Evolutionary conservation across 148 eudicot genomes (phyloP).

Genomic region (Amaranthus palmeri): DNA sequence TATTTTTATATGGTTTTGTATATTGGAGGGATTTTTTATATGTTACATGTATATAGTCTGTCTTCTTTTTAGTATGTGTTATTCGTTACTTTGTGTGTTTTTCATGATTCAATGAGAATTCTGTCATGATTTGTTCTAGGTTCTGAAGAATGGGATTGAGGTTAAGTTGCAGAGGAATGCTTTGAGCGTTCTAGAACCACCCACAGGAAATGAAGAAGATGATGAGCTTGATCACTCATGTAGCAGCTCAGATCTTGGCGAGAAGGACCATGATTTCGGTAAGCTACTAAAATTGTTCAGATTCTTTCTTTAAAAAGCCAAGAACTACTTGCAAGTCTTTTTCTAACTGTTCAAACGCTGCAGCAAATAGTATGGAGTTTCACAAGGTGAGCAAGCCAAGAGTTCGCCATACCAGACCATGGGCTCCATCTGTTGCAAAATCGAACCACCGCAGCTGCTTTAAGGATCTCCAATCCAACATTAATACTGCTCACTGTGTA

Average conservation of each 20-base stretch:
- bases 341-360: conserved; percentile 10
- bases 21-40: not conserved
- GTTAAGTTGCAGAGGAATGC: conserved; percentile 98
- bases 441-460: conserved; percentile 37
- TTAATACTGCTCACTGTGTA: conserved; percentile 48
- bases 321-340: not conserved
- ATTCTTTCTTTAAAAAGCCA: not conserved
- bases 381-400: conserved; percentile 77
- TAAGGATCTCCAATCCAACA: conserved; percentile 51
- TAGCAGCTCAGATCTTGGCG: conserved; percentile 75
- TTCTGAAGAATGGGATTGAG: conserved; percentile 92
- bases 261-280: conserved; percentile 64
- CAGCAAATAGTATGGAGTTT: conserved; percentile 55
- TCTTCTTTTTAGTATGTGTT: conserved; percentile 1
- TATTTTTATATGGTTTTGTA: not conserved
- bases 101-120: not conserved
- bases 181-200: conserved; percentile 87
- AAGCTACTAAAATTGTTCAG: conserved; percentile 24
- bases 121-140: conserved; percentile 36
- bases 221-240: conserved; percentile 69
- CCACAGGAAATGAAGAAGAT: conserved; percentile 90
- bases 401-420: conserved; percentile 60
- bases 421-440: conserved; percentile 57
- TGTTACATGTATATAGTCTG: not conserved
- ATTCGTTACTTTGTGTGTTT: not conserved